Base-by-base conservation (phyloP, 148 eudicot species). In the Heliamphora exappendiculata region DNA sequence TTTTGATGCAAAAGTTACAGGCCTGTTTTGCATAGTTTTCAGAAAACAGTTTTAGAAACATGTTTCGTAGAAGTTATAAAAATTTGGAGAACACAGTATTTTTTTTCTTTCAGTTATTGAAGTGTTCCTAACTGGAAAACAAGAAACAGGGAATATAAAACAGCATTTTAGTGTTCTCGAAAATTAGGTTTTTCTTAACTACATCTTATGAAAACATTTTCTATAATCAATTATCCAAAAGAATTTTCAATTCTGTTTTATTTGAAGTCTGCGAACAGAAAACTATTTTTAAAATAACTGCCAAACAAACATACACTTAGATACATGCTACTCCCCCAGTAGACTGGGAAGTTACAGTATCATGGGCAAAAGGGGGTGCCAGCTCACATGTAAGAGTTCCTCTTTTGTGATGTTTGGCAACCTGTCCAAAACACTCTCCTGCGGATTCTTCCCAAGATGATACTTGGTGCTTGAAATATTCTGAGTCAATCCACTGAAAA, bases 351-450 rank as follows among this genome's bases (percentile, higher is more conserved):
- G 75, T 29, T 3, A 39, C 42, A 47, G 75, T 62, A 36, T 20
- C 3, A 68, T 28, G 73, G 44, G 54, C 17, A 60, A 31, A 29
- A 70, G 70, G 20, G 16, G 33, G 67, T 12, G 16, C 17, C 66
- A 75, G 82, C 99, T 92, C 77, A 95, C 99, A 75, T 70, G 91
- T 77, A 95, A 82, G 70, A 95, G 79, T 37, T 88, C 94, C 67
- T 91, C 96, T 74, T 85, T 91, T 12, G 90, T 87, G 39, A 65
- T 72, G 63, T 68, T 84, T 10, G 99, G 99, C 81, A 95, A 85
- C 73, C 85, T 84, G 82, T 95, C 96, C 84, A 95, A 81, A 54
- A 95, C 87, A 86, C 97, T 95, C 81, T 91, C 97, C 65, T 85
- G 83, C 19, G 91, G 87, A 78, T 84, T 89, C 63, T 82, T 89